Conservation (phyloP, 176 grass and related monocot species). For the Oryza glumipatula region DNA sequence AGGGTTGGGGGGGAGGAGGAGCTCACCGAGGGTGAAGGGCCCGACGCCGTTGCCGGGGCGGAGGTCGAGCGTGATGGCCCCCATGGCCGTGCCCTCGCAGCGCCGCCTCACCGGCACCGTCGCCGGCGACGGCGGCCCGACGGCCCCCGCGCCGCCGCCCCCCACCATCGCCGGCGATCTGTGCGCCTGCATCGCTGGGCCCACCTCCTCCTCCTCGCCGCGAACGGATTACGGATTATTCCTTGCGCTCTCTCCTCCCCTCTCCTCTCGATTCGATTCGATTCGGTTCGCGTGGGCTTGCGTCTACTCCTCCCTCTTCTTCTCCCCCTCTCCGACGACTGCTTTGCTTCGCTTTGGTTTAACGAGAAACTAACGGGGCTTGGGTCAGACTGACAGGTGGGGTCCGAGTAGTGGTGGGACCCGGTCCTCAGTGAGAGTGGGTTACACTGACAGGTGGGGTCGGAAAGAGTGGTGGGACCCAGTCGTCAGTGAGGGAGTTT, state of each 20-base stretch:
- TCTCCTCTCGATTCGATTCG: not conserved
- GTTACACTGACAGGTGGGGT: too few relatives aligned
- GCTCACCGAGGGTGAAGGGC: constrained; percentile 86
- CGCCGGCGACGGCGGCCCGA: constrained; percentile 48
- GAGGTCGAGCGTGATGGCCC: constrained; percentile 90
- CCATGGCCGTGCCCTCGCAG: constrained; percentile 92
- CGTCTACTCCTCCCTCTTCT: constrained; percentile 46
- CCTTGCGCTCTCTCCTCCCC: not conserved
- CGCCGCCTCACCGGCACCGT: constrained; percentile 59
- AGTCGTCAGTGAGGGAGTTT: too few relatives aligned
- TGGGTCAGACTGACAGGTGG: not conserved
- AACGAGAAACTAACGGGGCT: constrained; percentile 43
- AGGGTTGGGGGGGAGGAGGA: constrained; percentile 8
- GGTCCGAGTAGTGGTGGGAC: not conserved
- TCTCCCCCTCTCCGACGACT: not conserved
- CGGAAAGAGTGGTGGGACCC: too few relatives aligned
- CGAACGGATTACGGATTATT: constrained; percentile 6
- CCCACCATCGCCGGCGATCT: constrained; percentile 51
- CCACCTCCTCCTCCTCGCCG: not conserved
- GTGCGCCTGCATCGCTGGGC: constrained; percentile 52
- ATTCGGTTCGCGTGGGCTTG: constrained; percentile 44
- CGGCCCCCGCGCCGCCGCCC: constrained; percentile 18
- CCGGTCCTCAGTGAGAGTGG: constrained; percentile 1
- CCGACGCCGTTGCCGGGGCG: constrained; percentile 86
- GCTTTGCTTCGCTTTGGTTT: constrained; percentile 18